Evolutionary conservation across 805 yeast genomes (phyloP), one percentile per base, ranked within the genome.

Genomic region (Pichia sporocuriosa): DNA sequence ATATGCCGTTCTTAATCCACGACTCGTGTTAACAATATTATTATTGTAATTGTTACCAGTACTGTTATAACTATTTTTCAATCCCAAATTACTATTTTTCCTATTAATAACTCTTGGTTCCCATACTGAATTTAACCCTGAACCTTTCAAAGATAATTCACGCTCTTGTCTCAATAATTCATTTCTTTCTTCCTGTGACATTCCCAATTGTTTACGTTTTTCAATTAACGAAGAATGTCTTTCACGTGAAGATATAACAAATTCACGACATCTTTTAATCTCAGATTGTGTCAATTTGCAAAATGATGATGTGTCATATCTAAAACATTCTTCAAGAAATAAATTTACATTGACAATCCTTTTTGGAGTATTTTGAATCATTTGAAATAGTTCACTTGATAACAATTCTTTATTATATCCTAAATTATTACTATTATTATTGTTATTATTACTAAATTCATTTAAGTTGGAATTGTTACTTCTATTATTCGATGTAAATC

Each of bases 311-410:
- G 42, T 43, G 16, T 41, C 44, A 6, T 26, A 22, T 53, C 80
- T 80, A 63, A 82, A 89, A 49, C 94, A 84, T 29, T 79, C 69
- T 46, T 81, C 88, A 53, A 88, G 70, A 35, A 88, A 65, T 6
- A 64, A 61, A 49, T 80, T 78, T 3, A 93, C 88, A 58, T 88
- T 83, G 4, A 84, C 53, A 15, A 85, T 53, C 21, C 68, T 63
- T 51, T 81, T 82, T 4, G 98, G 98, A 25, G 73, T 76, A 46
- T 83, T 81, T 61, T 90, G 98, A 49, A 90, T 74, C 27, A 80
- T 70, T 63, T 89, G 97, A 56, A 90, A 93, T 16, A 87, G 36
- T 40, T 63, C 67, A 13, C 63, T 59, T 10, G 57, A 51, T 35
- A 61, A 35, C 6, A 57, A 38, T 6, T 56, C 62, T 24, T 50